Evolutionary conservation across 768 basidiomycete genomes (phyloP), one percentile per base, ranked within the genome.

Genomic region (Phanerochaete carnosa): DNA sequence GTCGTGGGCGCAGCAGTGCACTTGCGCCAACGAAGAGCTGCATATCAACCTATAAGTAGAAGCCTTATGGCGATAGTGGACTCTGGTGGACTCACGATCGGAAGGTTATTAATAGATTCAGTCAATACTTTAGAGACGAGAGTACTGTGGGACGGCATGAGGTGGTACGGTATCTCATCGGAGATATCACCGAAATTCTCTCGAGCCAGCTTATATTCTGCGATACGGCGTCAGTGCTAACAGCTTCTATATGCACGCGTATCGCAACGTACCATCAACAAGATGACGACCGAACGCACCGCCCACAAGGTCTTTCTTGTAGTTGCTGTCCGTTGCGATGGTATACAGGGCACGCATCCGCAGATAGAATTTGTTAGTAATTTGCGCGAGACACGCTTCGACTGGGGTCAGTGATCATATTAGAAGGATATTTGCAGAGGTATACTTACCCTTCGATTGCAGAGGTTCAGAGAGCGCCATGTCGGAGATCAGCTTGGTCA

Each of bases 271-370:
- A 55, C 54, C 54, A 16, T 37, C 54, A 2, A 55, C 54, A 15
- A 55, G 33, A 25, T 55, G 54, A 26, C 33, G 33, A 25, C 54
- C 54, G 26, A 55, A 55, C 11, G 54, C 54, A 12, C 54, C 54
- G 23, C 54, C 33, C 13, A 55, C n/a, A 6, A 55, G 15, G 12
- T 55, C 54, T 13, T 26, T 37, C 2, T 22, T 13, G 33, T 55
- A 55, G 19, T 8, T 25, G 15, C 5, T n/a, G 19, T 43, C 37
- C 11, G 25, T 55, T 6, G 54, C 54, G 22, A 55, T 43, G 22
- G 54, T 55, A 25, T 55, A 55, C 12, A 55, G 54, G 3, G 54
- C 54, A 2, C 54, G 35, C 54, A 55, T 55, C n/a, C 54, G 54
- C 1, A 55, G 39, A 22, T 55, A 55, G 9, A 55, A 15, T 5